Base-by-base conservation (phyloP, 768 basidiomycete genomes). In the Amanita fuliginea region DNA sequence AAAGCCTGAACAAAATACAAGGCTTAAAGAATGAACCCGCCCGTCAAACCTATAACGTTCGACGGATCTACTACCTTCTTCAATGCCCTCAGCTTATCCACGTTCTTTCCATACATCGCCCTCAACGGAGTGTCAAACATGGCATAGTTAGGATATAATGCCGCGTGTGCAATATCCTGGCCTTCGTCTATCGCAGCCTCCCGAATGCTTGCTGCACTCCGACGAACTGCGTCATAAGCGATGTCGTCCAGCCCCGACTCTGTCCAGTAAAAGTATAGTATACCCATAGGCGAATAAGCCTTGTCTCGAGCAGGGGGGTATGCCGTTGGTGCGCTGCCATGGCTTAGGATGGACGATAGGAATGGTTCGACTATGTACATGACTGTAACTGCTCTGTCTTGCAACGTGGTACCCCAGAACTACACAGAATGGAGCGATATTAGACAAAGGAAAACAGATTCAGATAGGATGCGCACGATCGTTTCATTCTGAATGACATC, bases 281-380 rank as follows among this genome's bases (percentile, higher is more conserved):
- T 47, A 46, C 59, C 59, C 44, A 64, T 57, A 8, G 67, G 67
- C 21, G 57, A 34, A 52, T 58, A 61, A 0, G 55, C 56, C 0
- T 58, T 48, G 13, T 54, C 53, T 28, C 59, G 56, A 6, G 51
- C 42, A 3, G 70, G 70, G 0, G 75, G 77, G 56, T 69, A 78
- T 3, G 76, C 75, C 7, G 75, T 63, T 3, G 64, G 56, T 18
- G 54, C 56, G 11, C 59, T 49, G 41, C 55, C 64, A 54, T 72
- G 68, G 2, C 60, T 64, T 51, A 72, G 68, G 33, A 75, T 36
- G 35, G 57, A 54, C 0, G 70, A 58, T 6, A 75, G 62, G 62
- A 75, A 66, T 4, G 72, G 70, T 46, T 77, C 72, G 37, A 73
- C 64, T 36, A 64, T 65, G 55, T 73, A 72, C 0, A 62, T 63